Conservation (phyloP, 148 eudicot species). For the Rhododendron henanense region DNA sequence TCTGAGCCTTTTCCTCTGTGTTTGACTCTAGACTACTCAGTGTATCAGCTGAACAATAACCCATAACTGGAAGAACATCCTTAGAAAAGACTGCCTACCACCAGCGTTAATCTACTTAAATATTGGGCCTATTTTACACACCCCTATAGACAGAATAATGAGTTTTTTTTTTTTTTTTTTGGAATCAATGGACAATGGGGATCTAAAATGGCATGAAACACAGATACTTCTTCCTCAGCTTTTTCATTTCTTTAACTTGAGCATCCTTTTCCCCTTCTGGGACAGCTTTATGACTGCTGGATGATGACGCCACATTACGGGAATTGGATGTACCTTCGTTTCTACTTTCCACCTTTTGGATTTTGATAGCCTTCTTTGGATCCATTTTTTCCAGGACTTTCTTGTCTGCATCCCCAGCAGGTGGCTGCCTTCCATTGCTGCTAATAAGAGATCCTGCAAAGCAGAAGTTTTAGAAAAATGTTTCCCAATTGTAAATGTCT, state of each 20-base stretch:
- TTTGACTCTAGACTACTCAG: background rate
- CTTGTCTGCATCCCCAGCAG: background rate
- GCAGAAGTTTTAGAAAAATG: background rate
- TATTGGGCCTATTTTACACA: background rate
- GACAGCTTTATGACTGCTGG: slow-evolving; percentile 9
- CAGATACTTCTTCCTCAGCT: slow-evolving; percentile 21
- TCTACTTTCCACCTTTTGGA: slow-evolving; percentile 2
- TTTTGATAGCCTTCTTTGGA: background rate
- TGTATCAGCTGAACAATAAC: background rate
- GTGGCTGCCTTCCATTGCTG: slow-evolving; percentile 3
- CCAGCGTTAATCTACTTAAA: background rate
- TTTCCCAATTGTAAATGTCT: background rate
- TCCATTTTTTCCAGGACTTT: background rate
- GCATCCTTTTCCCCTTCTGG: slow-evolving; percentile 18
- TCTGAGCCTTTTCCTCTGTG: background rate
- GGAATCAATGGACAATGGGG: background rate
- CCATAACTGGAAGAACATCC: background rate
- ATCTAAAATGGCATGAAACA: slow-evolving; percentile 27
- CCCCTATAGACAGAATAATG: background rate
- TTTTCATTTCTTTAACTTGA: slow-evolving; percentile 3
- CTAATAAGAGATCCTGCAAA: slow-evolving; percentile 15
- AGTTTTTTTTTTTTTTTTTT: no score
- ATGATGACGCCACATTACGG: slow-evolving; percentile 3
- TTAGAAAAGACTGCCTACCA: background rate
- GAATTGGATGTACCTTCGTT: slow-evolving; percentile 12